These are phyloP conservation scores for Sporormia fimetaria DNA, from an alignment of 495 filamentous ascomycete genomes.

Conservation along the genomic window DNA sequence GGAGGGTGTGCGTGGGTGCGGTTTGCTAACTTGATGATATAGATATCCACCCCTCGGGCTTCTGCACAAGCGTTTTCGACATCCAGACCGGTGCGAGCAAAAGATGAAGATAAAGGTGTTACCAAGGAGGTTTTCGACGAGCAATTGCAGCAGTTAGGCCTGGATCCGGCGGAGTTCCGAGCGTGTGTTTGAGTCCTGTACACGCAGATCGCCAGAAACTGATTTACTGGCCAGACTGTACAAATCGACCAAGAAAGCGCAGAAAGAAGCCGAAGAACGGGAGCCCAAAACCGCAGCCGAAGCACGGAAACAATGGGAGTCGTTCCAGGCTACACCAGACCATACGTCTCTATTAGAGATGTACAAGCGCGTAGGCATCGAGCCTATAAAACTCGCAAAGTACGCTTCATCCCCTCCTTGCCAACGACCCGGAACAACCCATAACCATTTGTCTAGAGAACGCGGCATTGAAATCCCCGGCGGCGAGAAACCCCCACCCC, in stretches of 20 bases:
- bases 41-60: conserved; percentile 8
- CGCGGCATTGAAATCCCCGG: conserved; percentile 16
- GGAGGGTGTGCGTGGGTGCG: background rate
- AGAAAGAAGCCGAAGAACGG: background rate
- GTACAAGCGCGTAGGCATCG: conserved; percentile 22
- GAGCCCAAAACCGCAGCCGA: conserved; percentile 12
- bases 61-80: conserved; percentile 7
- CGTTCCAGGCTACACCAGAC: conserved; percentile 14
- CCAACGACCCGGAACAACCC: background rate
- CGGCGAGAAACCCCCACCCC: conserved; percentile 1
- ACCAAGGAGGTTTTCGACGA: conserved; percentile 2
- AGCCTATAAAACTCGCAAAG: conserved; percentile 21
- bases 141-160: conserved; percentile 10
- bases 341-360: conserved; percentile 15
- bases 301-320: conserved; percentile 8
- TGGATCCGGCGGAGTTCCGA: conserved; percentile 7
- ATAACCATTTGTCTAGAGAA: conserved; percentile 11
- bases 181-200: too few relatives aligned
- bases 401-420: conserved; percentile 3
- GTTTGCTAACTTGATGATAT: conserved; percentile 6
- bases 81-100: background rate
- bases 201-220: too few relatives aligned
- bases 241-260: conserved; percentile 4
- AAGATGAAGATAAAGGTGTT: background rate
- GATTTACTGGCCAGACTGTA: conserved; percentile 6